Evolutionary conservation across 176 grass and related monocot genomes (phyloP).

Genomic region (Areca catechu): DNA sequence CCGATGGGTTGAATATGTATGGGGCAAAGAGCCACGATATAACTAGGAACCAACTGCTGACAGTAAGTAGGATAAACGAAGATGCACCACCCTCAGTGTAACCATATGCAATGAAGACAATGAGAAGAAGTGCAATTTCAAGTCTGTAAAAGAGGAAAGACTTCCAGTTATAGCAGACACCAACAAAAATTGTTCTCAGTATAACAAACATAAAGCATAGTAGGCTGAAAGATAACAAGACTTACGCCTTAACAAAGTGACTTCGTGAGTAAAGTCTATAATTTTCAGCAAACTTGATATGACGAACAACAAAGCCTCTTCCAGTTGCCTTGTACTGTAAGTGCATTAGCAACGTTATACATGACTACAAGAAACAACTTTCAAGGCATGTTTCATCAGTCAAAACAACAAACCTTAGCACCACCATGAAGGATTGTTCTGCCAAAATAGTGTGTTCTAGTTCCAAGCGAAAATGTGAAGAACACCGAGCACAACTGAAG

Average conservation of each 20-base stretch:
- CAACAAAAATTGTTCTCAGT: too few relatives aligned
- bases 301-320: conserved; percentile 92
- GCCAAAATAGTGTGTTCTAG: conserved; percentile 95
- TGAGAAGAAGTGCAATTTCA: conserved; percentile 85
- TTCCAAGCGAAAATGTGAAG: conserved; percentile 97
- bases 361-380: conserved; percentile 16
- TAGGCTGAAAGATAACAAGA: background rate
- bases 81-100: conserved; percentile 68
- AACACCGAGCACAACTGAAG: conserved; percentile 91
- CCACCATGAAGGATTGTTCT: conserved; percentile 99
- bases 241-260: conserved; percentile 99
- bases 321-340: conserved; percentile 87
- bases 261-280: conserved; percentile 91
- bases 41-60: conserved; percentile 92
- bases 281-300: conserved; percentile 95
- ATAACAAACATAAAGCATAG: too few relatives aligned
- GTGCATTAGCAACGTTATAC: conserved; percentile 8
- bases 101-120: conserved; percentile 88
- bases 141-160: conserved; percentile 53
- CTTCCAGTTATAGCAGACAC: too few relatives aligned
- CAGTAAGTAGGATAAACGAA: conserved; percentile 82
- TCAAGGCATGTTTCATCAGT: background rate
- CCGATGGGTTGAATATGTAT: conserved; percentile 99
- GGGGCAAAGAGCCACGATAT: conserved; percentile 93
- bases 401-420: conserved; percentile 45